Evolutionary conservation across 2,329 filamentous ascomycete genomes (phyloP), one percentile per base, ranked within the genome.

Genomic region (Ilyonectria destructans): DNA sequence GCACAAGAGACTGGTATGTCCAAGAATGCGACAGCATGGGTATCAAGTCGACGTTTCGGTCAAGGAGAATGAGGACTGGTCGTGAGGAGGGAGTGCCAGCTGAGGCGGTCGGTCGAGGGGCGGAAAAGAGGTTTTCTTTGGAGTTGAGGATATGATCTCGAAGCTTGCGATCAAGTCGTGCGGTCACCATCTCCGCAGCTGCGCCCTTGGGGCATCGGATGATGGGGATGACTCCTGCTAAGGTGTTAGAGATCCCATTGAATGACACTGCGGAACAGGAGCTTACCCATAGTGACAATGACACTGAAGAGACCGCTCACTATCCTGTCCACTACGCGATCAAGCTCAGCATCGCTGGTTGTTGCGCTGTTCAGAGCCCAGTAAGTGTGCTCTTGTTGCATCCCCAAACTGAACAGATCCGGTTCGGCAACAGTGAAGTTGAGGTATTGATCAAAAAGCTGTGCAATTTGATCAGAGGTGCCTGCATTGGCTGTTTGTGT

Each of bases 241-340:
- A 17, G 31, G 9, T 3, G 9, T 75, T 40, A 75, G 73, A 33
- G 73, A 33, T 49, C n/a, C 31, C 9, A 9, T 5, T 6, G 17
- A 21, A 21, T 12, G n/a, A 8, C 13, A 17, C 10, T 12, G 33
- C 37, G 10, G 6, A 15, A n/a, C 8, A 40, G 2, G 2, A 10
- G 72, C 86, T 66, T 86, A 92, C 95, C 96, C 94, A 98, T 97
- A 6, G 96, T 99, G n/a, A 97, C 96, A 67, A 96, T 92, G 56
- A 99, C 96, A 71, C 95, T 98, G 83, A 98, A 99, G n/a, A 99
- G 85, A 0, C 96, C 96, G 76, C 93, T 97, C 58, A 99, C 96
- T 71, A 98, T 96, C 73, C 91, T 91, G 80, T 99, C 96, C 35
- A 99, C 89, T 43, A 96, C 91, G 59, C 88, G 86, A 77, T 98